These are phyloP conservation scores for Lactarius evosmus DNA, from an alignment of 768 basidiomycete genomes.

Conservation along the genomic window DNA sequence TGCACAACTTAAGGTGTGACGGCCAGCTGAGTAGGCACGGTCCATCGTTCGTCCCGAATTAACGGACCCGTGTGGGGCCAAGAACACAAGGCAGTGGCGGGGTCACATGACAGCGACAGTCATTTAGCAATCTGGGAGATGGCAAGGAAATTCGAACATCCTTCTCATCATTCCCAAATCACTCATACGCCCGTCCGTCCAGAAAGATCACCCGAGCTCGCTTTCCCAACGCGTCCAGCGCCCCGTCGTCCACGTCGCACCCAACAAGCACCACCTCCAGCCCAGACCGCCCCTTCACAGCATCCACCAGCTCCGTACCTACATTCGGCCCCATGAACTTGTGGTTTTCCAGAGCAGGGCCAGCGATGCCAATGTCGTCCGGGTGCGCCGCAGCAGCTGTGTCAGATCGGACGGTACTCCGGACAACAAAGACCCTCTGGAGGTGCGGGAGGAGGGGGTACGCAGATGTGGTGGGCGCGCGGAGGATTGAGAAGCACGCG, in stretches of 20 bases:
- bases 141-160: too few species aligned
- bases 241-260: too few species aligned
- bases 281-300: constrained; percentile 3
- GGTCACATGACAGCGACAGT: too few species aligned
- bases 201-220: constrained; percentile 2
- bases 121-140: too few species aligned
- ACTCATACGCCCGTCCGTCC: constrained; percentile 15
- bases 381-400: too few species aligned
- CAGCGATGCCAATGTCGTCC: not conserved
- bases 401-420: not conserved
- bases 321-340: not conserved
- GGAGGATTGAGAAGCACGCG: not conserved
- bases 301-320: constrained; percentile 5
- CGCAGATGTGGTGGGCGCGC: not conserved
- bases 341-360: not conserved
- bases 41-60: too few species aligned
- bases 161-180: too few species aligned
- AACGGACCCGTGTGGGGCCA: too few species aligned
- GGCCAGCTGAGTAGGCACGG: too few species aligned
- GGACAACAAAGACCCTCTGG: constrained; percentile 8
- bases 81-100: too few species aligned
- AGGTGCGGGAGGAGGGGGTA: constrained; percentile 16
- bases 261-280: constrained; percentile 12
- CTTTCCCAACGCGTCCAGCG: too few species aligned
- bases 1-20: too few species aligned